These are phyloP conservation scores for Anacardium occidentale DNA, from an alignment of 345 rosid genomes.

Conservation along the genomic window DNA sequence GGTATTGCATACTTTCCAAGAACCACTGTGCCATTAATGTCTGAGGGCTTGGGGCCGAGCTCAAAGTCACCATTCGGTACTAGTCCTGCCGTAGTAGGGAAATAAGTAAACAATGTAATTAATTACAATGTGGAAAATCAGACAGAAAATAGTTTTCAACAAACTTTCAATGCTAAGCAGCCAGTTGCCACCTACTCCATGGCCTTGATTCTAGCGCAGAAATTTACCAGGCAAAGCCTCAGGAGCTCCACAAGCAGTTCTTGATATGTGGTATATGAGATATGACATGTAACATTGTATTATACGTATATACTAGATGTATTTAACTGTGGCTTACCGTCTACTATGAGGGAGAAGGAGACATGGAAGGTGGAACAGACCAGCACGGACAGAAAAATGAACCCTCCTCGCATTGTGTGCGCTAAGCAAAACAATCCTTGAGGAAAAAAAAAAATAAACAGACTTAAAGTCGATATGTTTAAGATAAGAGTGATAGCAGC, in stretches of 20 bases:
- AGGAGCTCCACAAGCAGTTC: not conserved
- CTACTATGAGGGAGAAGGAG: slow-evolving; percentile 40
- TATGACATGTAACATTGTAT: no score
- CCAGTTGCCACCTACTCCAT: not conserved
- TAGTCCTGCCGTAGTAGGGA: slow-evolving; percentile 41
- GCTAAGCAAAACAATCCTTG: not conserved
- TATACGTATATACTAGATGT: no score
- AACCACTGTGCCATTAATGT: slow-evolving; percentile 72
- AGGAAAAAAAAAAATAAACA: no score
- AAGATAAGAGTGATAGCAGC: not conserved
- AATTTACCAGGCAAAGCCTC: no score
- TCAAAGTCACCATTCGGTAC: slow-evolving; percentile 81
- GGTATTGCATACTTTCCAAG: slow-evolving; percentile 51
- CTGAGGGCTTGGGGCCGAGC: slow-evolving; percentile 46
- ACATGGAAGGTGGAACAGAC: slow-evolving; percentile 39
- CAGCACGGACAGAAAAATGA: slow-evolving; percentile 38
- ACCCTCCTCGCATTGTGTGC: slow-evolving; percentile 33
- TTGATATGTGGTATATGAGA: not conserved
- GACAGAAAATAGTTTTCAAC: not conserved
- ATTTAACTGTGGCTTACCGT: slow-evolving; percentile 32
- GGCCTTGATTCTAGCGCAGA: not conserved
- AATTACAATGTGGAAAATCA: no score
- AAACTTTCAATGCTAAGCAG: not conserved
- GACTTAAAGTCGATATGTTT: no score
- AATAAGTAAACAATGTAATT: no score